Evolutionary conservation across 2,329 filamentous ascomycete genomes (phyloP).

Genomic region (Scytalidium lignicola): DNA sequence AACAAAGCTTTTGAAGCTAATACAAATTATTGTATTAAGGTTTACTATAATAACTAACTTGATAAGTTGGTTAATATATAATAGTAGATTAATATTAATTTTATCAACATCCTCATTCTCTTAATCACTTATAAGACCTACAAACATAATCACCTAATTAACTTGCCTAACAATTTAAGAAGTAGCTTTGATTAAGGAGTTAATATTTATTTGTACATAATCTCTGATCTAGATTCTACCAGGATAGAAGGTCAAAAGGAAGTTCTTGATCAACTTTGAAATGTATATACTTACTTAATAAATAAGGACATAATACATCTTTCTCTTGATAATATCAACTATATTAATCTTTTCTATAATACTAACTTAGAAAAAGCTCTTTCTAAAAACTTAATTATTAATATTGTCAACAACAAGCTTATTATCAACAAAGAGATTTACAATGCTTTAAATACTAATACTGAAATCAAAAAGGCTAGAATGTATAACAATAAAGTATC

Average conservation of each 20-base stretch:
- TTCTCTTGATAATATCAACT: constrained; percentile 10
- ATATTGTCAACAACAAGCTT: constrained; percentile 25
- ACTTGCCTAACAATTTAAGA: constrained; percentile 61
- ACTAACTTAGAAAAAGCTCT: constrained; percentile 29
- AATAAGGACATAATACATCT: constrained; percentile 24
- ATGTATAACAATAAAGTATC: too few relatives aligned
- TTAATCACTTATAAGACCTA: neutral
- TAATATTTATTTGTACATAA: constrained; percentile 50
- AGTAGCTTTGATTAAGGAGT: constrained; percentile 46
- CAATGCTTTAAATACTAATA: constrained; percentile 27
- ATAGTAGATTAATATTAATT: constrained; percentile 70
- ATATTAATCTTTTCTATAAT: constrained; percentile 23
- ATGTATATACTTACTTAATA: constrained; percentile 47
- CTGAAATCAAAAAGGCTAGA: constrained; percentile 26
- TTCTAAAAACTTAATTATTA: constrained; percentile 26
- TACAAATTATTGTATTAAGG: constrained; percentile 62
- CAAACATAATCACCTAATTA: neutral
- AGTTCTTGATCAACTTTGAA: constrained; percentile 32
- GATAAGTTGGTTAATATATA: constrained; percentile 64
- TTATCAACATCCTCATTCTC: constrained; percentile 74
- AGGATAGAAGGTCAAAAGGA: constrained; percentile 29
- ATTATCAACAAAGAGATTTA: constrained; percentile 24
- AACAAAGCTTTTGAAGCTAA: constrained; percentile 69
- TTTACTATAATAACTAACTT: constrained; percentile 59
- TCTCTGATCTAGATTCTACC: constrained; percentile 57